Evolutionary conservation across 2,329 filamentous ascomycete genomes (phyloP).

Genomic region (Diaporthe capsici): DNA sequence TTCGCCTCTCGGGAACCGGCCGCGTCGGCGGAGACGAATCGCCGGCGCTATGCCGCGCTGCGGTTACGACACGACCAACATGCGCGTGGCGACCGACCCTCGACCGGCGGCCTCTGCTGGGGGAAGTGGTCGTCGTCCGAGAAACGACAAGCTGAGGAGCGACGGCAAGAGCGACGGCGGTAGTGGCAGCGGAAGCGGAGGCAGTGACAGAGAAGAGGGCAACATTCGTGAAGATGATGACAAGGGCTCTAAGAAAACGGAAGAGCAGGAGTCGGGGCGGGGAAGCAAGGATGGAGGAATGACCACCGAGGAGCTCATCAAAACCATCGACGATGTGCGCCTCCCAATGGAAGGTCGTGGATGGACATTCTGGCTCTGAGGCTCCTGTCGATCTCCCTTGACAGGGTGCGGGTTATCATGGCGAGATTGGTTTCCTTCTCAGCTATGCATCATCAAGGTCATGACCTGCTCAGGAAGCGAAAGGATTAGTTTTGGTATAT

Average conservation of each 20-base stretch:
- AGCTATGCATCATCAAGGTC: neutral
- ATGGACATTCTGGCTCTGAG: constrained; percentile 40
- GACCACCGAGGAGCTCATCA: neutral
- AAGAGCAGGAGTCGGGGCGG: neutral
- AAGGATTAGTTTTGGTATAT: no score
- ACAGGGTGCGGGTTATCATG: no score
- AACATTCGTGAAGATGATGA: neutral
- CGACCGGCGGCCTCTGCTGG: constrained; percentile 8
- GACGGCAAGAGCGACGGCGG: neutral
- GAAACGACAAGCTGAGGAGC: neutral
- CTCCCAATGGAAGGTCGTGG: constrained; percentile 19
- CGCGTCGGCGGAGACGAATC: neutral
- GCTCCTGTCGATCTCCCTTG: neutral
- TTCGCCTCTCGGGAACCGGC: neutral
- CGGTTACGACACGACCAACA: constrained; percentile 39
- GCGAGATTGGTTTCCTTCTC: neutral
- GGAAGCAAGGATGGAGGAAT: neutral
- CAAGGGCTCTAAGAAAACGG: neutral
- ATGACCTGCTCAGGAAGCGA: neutral
- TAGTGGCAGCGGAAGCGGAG: neutral
- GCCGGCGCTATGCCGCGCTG: constrained; percentile 29
- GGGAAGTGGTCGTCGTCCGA: no score
- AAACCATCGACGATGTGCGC: neutral
- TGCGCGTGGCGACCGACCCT: constrained; percentile 15
- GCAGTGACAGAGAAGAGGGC: neutral